Base-by-base conservation (phyloP, 306 rosid species). In the Senna siamea region DNA sequence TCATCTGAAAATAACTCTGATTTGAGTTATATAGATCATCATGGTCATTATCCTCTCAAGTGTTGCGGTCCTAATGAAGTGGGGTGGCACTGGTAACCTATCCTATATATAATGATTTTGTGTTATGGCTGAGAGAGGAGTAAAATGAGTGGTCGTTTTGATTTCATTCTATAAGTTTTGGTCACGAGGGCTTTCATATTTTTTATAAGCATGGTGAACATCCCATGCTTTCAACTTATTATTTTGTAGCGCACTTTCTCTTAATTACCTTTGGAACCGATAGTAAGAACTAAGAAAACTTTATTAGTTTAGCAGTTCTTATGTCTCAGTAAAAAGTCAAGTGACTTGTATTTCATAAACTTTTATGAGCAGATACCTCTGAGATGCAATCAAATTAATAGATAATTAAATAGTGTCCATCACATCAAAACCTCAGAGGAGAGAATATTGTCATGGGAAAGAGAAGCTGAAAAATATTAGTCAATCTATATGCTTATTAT, bases 11-110 rank as follows among this genome's bases (percentile, higher is more conserved):
- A 55, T 62, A 59, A 60, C 79, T 78, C 58, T 83, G 85, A 53
- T 66, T 79, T 30, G 26, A 79, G 73, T 30, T 53, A 30, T 78
- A 66, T 76, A 19, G 63, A 78, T 51, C 83, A 60, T 76, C 80
- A 89, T 84, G 89, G 70, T 26, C 30, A 26, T 13, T 71, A 78
- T 73, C 62, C 60, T 46, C 37, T 47, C n/a, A 66, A 74, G 40
- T 48, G 74, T 70, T 51, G 35, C 17, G 14, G 43, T 46, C 48
- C 59, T 66, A 66, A 43, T 57, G 69, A 66, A 76, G 70, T 38
- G 66, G 40, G 55, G 40, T 43, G 54, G 46, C 46, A 34, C 46
- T n/a, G 14, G 19, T 58, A 46, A 75, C 66, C 53, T 58, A 65
- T 50, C 51, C 28, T 32, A 26, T 26, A 26, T 26, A 26, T 26